Base-by-base conservation (phyloP, 169 alveolate genomes). In the Eimeria acervulina region DNA sequence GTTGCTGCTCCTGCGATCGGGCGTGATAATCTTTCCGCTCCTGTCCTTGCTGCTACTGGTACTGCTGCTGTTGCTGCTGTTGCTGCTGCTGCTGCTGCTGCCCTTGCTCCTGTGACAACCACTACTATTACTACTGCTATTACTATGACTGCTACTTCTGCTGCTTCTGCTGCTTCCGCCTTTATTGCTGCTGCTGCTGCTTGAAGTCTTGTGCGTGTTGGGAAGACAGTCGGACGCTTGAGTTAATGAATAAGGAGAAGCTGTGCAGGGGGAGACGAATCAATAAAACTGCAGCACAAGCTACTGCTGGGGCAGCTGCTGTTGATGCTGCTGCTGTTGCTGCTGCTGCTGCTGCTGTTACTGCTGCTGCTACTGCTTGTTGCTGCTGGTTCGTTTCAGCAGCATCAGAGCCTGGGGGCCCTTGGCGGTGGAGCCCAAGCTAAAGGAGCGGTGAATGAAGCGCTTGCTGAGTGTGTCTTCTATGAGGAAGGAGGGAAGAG, bases 11-110 rank as follows among this genome's bases (percentile, higher is more conserved):
- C 61, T 33, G 61, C 26, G 17, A 61, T 8, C 6, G 52, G 36
- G 28, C 13, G 55, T 47, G 55, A 21, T 7, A 17, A 13, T 76
- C 36, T 12, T 36, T 55, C 87, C 3, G 87, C 87, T 36, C 33
- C 87, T 8, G 38, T 44, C 28, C 59, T n/a, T 76, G 87, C 87
- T 42, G 63, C 87, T 42, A 7, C 13, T 19, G 61, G 33, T 38
- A 44, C 63, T 42, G 87, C 87, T 76, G 87, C 52, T 76, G 87
- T 21, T 40, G 10, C 87, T 42, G 66, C 80, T 68, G 87, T 33
- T 15, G 63, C 38, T 40, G 61, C 61, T 76, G 42, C 38, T 4
- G 44, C 44, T 68, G 80, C 80, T 68, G 80, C 80, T 13, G 80
- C 80, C 19, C 55, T 47, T 47, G 55, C 55, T 47, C 55, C 12